Evolutionary conservation across 352 stramenopile species (phyloP), one percentile per base, ranked within the genome.

Genomic region (Pythium pyrilobum): DNA sequence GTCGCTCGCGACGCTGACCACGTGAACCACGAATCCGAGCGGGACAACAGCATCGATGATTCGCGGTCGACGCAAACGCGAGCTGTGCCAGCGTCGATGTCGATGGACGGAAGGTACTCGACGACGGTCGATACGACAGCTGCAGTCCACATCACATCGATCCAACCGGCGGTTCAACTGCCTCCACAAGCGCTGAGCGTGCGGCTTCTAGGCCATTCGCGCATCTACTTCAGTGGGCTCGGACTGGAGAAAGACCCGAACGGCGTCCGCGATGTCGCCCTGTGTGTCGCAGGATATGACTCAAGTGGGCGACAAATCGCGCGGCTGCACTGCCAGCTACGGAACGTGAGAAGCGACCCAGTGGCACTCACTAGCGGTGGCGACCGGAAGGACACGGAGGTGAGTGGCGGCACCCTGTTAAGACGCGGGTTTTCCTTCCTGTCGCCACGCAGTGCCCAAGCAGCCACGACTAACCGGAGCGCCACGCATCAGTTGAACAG

Each of bases 141-240:
- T 15, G 34, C 45, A 1, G 39, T 31, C 3, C 29, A 62, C 24
- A 21, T 54, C 11, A 52, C 55, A 1, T 44, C 55, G n/a, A 48
- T 27, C 0, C 27, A 33, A n/a, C 29, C 39, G 2, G 37, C 41
- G 7, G 68, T 56, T 65, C 68, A 32, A 8, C 34, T 47, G 34
- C 49, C 49, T 39, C 32, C 50, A 2, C 32, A 40, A 27, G 28
- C 50, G 3, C 28, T 25, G 28, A 62, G 64, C 24, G 49, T 73
- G 15, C 61, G 68, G 24, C 52, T 72, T n/a, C 52, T 74, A 15
- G 68, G 68, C 6, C 62, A 66, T 18, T 52, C 55, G 23, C 68
- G 64, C 8, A 43, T 77, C 20, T 73, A 65, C 54, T 58, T 77
- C 1, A 62, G 58, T 23, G 58, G 51, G 11, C 21, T 66, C 6